These are phyloP conservation scores for Citrus unshiu DNA, from an alignment of 345 rosid species.

Conservation along the genomic window DNA sequence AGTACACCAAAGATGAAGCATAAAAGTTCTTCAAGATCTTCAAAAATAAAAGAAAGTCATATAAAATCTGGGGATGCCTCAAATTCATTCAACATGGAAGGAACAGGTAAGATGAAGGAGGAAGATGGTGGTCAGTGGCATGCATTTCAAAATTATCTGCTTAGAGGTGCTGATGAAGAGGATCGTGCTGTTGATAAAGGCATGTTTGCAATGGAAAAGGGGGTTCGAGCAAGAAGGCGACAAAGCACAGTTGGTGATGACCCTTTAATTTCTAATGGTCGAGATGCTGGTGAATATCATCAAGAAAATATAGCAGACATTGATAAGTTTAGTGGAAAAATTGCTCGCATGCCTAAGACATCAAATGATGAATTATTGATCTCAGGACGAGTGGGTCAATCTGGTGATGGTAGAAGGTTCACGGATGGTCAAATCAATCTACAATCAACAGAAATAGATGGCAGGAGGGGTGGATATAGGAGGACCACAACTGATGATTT, in stretches of 20 bases:
- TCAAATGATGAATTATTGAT: constrained; percentile 55
- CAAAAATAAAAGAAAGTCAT: constrained; percentile 31
- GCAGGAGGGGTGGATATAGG: constrained; percentile 43
- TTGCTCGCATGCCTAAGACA: constrained; percentile 38
- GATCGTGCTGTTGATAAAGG: constrained; percentile 38
- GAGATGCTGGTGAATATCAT: constrained; percentile 35
- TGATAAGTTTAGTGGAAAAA: constrained; percentile 44
- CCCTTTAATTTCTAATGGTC: constrained; percentile 50
- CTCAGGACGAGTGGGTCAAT: constrained; percentile 32
- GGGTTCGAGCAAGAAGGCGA: constrained; percentile 44
- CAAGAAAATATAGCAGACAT: constrained; percentile 41
- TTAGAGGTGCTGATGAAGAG: constrained; percentile 77
- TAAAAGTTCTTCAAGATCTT: constrained; percentile 32
- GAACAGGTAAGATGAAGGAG: constrained; percentile 39
- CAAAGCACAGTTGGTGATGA: constrained; percentile 47
- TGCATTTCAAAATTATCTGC: constrained; percentile 76
- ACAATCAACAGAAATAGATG: constrained; percentile 38
- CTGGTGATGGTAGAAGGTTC: constrained; percentile 30
- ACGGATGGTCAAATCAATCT: constrained; percentile 41
- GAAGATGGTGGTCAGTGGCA: constrained; percentile 76
- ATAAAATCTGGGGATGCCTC: constrained; percentile 23
- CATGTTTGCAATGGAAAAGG: constrained; percentile 65
- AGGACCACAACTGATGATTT: constrained; percentile 50
- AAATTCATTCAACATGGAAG: constrained; percentile 30
- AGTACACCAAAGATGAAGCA: constrained; percentile 22